phyloP scores from a whole-genome alignment of 2,329 filamentous ascomycete genomes.

The Fusarium mangiferae region DNA sequence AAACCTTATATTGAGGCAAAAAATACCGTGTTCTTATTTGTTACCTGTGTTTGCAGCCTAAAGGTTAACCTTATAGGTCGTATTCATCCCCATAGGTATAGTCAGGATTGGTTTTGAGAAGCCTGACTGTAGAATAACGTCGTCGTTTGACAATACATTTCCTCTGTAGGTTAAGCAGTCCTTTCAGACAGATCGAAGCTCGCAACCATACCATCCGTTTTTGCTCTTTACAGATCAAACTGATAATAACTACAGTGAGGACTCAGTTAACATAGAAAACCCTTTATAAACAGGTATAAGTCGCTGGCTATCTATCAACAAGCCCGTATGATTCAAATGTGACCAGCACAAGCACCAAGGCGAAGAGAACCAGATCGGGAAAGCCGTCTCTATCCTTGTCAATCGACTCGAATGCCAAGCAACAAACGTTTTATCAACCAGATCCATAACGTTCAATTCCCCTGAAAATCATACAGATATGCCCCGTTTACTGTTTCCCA shows the following conservation, averaged over 20 bases:
- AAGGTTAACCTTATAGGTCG: too few species aligned
- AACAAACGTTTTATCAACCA: slow-evolving; percentile 12
- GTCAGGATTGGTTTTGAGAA: too few species aligned
- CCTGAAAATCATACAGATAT: slow-evolving; percentile 25
- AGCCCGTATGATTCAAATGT: slow-evolving; percentile 28
- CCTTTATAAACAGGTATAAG: not conserved
- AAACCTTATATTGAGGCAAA: too few species aligned
- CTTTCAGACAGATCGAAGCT: too few species aligned
- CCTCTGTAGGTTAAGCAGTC: not conserved
- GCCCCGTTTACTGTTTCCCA: slow-evolving; percentile 23
- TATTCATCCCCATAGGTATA: too few species aligned
- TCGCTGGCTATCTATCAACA: slow-evolving; percentile 33
- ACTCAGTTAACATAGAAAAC: not conserved
- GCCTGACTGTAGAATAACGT: too few species aligned
- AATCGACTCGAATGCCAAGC: slow-evolving; percentile 12
- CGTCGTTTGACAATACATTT: too few species aligned
- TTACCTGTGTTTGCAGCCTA: too few species aligned
- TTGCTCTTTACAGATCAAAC: not conserved
- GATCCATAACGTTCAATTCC: slow-evolving; percentile 5
- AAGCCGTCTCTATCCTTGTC: slow-evolving; percentile 12
- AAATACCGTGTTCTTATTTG: too few species aligned
- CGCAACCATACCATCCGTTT: too few species aligned
- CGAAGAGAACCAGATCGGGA: slow-evolving; percentile 1
- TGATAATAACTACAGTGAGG: not conserved
- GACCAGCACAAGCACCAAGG: slow-evolving; percentile 35